These are phyloP conservation scores for Pseudoperonospora humuli DNA, from an alignment of 352 stramenopile genomes.

Conservation along the genomic window DNA sequence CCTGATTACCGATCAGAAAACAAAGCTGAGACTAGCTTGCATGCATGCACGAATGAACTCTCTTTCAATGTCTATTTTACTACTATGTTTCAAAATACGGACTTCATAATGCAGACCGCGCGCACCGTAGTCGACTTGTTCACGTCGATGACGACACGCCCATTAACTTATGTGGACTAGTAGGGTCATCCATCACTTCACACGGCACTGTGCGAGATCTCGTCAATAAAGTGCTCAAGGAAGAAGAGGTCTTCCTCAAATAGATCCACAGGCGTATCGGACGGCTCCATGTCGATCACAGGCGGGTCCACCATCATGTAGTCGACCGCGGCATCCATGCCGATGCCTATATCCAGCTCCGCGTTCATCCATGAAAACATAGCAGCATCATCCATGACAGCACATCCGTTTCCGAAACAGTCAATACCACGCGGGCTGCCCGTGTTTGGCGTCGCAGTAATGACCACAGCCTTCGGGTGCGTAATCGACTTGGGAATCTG, in stretches of 20 bases:
- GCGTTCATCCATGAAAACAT: constrained; percentile 69
- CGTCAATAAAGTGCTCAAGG: constrained; percentile 72
- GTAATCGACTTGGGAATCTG: constrained; percentile 14
- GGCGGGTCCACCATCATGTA: constrained; percentile 72
- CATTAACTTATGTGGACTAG: constrained; percentile 23
- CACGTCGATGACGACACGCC: constrained; percentile 1
- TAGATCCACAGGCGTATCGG: constrained; percentile 60
- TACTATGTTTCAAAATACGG: constrained; percentile 31
- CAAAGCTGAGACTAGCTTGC: too few relatives aligned
- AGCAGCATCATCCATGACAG: constrained; percentile 17
- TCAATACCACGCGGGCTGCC: constrained; percentile 52
- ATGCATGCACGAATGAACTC: too few relatives aligned
- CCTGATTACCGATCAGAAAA: too few relatives aligned
- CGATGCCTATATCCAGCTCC: constrained; percentile 60
- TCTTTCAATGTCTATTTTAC: constrained; percentile 20
- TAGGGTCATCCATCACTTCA: constrained; percentile 5
- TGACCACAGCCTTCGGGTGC: constrained; percentile 15
- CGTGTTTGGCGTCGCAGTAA: constrained; percentile 14
- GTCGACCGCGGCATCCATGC: constrained; percentile 58
- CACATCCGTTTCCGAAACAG: constrained; percentile 24
- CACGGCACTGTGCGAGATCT: constrained; percentile 51
- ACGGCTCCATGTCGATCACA: constrained; percentile 67
- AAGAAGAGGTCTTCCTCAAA: constrained; percentile 78
- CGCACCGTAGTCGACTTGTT: constrained; percentile 1
- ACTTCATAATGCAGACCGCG: constrained; percentile 20